Conservation (phyloP, 805 yeast genomes). For the Millerago galiae region DNA sequence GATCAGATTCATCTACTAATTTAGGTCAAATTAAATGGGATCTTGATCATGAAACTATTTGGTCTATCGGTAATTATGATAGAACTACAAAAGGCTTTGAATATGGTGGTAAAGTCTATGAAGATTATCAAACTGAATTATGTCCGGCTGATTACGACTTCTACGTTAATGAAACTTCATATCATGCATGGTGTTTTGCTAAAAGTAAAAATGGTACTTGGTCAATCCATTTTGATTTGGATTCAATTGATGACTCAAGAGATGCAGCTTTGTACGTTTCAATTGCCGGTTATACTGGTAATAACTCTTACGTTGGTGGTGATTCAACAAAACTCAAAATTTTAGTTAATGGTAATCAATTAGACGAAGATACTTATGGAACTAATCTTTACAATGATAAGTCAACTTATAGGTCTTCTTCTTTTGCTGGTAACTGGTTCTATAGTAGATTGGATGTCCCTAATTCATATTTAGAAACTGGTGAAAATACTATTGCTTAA, state of each 20-base stretch:
- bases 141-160: conserved; percentile 1
- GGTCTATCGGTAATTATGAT: conserved; percentile 4
- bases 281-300: conserved; percentile 4
- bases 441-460: conserved; percentile 1
- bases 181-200: conserved; percentile 1
- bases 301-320: conserved; percentile 3
- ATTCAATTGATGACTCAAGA: background rate
- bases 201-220: conserved; percentile 3
- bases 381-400: conserved; percentile 3
- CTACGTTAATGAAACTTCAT: conserved; percentile 1
- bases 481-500: background rate
- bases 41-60: conserved; percentile 1
- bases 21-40: conserved; percentile 1
- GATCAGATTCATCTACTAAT: background rate
- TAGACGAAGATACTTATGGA: conserved; percentile 1
- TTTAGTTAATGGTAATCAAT: conserved; percentile 3
- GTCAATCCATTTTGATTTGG: conserved; percentile 1
- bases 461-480: background rate
- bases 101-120: conserved; percentile 3
- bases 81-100: conserved; percentile 3
- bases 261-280: conserved; percentile 3
- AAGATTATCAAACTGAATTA: conserved; percentile 4
- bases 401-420: conserved; percentile 3
- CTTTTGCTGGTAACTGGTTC: conserved; percentile 5
- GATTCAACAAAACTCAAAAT: conserved; percentile 3